Evolutionary conservation across 179 eudicot genomes (phyloP), one percentile per base, ranked within the genome.

Genomic region (Beta lomatogona): DNA sequence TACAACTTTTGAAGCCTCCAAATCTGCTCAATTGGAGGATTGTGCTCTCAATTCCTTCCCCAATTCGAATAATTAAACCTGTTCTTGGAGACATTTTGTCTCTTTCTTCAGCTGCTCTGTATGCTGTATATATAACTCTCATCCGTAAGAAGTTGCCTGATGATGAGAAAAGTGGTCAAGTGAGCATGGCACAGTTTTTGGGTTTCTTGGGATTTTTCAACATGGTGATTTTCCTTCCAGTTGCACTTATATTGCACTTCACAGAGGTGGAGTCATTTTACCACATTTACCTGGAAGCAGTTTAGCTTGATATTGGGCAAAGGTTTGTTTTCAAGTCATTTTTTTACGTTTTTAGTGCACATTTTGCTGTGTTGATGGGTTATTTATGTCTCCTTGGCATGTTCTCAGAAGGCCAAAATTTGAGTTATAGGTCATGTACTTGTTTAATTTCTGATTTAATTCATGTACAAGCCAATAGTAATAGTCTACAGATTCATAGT

Each of bases 101-200:
- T 75, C 92, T 96, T 76, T 25, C 88, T 13, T 96, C 98, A 44
- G 86, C 99, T 19, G 92, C 88, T 73, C 79, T 96, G 41, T 96
- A 96, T 87, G 94, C 97, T 76, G 91, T 92, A 25, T 96, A 96
- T 84, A 86, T 94, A 22, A 94, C 98, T 9, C 93, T 96, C 14
- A 92, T 96, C 31, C 96, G 98, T 79, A 90, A 88, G 79, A 87
- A 89, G 75, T 83, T 96, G 79, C 99, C 98, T 9, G 94, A 92
- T 50, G 94, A 96, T 82, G 92, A 79, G 69, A 82, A 85, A 81
- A 85, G 86, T 74, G 97, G 94, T 71, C 89, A 79, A 70, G 96
- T 86, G 82, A 94, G 99, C 83, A 94, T 91, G 97, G 97, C 97
- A 45, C 99, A 94, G 87, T 91, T 96, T 82, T 93, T 96, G 55